These are phyloP conservation scores for Ilex aquifolium DNA, from an alignment of 257 asterid genomes.

Conservation along the genomic window DNA sequence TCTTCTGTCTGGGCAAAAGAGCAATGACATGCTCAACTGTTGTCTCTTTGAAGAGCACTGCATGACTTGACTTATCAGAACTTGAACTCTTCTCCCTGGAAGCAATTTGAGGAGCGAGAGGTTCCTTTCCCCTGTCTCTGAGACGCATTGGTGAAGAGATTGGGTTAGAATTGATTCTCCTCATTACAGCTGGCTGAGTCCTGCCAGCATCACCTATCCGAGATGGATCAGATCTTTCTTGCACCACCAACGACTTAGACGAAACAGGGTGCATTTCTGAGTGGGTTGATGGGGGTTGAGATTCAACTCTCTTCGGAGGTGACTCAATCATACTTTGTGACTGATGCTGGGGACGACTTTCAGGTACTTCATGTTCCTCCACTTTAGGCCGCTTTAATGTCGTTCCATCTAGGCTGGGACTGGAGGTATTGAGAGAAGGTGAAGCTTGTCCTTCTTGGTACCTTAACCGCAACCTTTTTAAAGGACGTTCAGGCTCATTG, in stretches of 20 bases:
- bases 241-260: conserved; percentile 19
- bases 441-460: no score
- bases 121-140: conserved; percentile 41
- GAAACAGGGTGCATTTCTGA: conserved; percentile 39
- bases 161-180: conserved; percentile 19
- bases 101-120: conserved; percentile 28
- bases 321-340: conserved; percentile 19
- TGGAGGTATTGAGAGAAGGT: no score
- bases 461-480: not conserved
- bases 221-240: conserved; percentile 26
- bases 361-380: not conserved
- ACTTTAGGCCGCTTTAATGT: no score
- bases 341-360: conserved; percentile 17
- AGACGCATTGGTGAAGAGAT: conserved; percentile 36
- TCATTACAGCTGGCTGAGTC: conserved; percentile 14
- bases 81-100: conserved; percentile 30
- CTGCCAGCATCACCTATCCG: conserved; percentile 14
- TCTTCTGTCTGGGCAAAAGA: conserved; percentile 16
- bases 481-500: not conserved
- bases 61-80: conserved; percentile 24
- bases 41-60: conserved; percentile 28
- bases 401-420: no score
- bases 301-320: conserved; percentile 19
- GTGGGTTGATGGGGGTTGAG: conserved; percentile 20
- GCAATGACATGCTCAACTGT: conserved; percentile 19